phyloP scores from a whole-genome alignment of 139 green algal species.

The Auxenochlorella pyrenoidosa region DNA sequence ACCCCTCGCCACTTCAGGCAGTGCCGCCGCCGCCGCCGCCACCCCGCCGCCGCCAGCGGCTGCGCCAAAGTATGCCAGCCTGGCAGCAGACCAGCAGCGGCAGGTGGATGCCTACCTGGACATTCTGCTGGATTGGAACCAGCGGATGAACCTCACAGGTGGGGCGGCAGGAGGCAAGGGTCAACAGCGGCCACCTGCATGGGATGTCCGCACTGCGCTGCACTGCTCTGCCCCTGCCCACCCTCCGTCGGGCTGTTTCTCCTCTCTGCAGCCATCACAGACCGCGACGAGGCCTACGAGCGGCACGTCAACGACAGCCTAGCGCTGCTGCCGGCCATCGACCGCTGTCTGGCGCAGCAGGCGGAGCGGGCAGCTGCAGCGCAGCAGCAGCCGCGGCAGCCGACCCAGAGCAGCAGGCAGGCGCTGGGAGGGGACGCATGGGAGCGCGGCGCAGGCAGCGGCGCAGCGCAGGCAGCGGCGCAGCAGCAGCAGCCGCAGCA shows the following conservation, averaged over 20 bases:
- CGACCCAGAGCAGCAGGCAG: neutral
- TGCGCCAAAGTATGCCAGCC: neutral
- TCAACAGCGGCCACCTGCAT: too few relatives aligned
- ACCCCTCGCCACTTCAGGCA: neutral
- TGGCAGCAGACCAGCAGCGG: constrained; percentile 36
- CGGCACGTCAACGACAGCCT: constrained; percentile 84
- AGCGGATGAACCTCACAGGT: constrained; percentile 86
- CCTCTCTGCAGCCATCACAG: constrained; percentile 62
- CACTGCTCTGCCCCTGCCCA: too few relatives aligned
- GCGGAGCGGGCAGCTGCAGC: neutral
- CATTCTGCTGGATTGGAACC: constrained; percentile 75
- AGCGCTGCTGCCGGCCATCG: constrained; percentile 79
- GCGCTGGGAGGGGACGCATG: neutral
- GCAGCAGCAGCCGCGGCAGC: neutral
- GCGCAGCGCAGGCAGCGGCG: too few relatives aligned
- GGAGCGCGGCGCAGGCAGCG: neutral
- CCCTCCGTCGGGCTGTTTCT: too few relatives aligned
- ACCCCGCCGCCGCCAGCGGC: neutral
- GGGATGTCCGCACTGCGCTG: too few relatives aligned
- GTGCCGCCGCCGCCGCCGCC: neutral
- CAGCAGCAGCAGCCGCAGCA: neutral
- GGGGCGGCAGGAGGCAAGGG: neutral
- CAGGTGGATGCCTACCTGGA: constrained; percentile 71
- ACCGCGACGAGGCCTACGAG: constrained; percentile 62
- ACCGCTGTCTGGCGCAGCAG: constrained; percentile 38